Percentiles rank a stretch among this genome's conserved stretches.
Evolutionary conservation across 805 yeast species (phyloP).

Genomic region (Cyberlindnera maclurae): DNA sequence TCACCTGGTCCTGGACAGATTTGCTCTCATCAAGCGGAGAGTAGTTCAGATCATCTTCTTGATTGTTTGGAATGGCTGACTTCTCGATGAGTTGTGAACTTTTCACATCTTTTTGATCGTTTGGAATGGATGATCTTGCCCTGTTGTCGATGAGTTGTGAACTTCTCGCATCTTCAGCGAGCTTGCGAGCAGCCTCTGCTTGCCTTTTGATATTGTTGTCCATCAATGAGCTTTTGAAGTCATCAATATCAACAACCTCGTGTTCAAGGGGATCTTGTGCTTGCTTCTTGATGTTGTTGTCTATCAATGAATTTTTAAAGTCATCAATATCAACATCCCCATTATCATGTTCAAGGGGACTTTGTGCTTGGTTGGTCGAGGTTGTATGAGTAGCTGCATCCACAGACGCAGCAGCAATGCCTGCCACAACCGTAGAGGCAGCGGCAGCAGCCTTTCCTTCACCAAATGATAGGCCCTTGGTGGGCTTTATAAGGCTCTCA

Average conservation of each 20-base stretch:
- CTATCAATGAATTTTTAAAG: constrained; percentile 1
- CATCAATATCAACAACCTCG: no score
- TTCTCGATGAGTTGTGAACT: no score
- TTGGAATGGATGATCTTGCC: background rate
- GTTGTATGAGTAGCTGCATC: background rate
- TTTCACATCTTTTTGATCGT: constrained; percentile 1
- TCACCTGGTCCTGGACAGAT: background rate
- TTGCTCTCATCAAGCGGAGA: constrained; percentile 1
- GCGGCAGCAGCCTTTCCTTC: no score
- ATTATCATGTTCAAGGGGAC: background rate
- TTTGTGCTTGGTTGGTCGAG: background rate
- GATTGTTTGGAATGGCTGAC: background rate
- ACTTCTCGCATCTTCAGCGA: no score
- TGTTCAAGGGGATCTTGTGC: no score
- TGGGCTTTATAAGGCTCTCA: no score
- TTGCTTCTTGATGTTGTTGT: background rate
- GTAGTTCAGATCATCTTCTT: constrained; percentile 4
- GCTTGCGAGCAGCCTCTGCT: no score
- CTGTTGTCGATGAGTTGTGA: no score
- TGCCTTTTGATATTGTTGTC: no score
- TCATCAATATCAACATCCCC: constrained; percentile 1
- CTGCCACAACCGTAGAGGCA: no score
- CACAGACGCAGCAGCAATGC: background rate
- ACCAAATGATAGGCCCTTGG: no score
- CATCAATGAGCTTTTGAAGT: no score